phyloP scores from a whole-genome alignment of 495 filamentous ascomycete genomes.

The Tuber indicum region DNA sequence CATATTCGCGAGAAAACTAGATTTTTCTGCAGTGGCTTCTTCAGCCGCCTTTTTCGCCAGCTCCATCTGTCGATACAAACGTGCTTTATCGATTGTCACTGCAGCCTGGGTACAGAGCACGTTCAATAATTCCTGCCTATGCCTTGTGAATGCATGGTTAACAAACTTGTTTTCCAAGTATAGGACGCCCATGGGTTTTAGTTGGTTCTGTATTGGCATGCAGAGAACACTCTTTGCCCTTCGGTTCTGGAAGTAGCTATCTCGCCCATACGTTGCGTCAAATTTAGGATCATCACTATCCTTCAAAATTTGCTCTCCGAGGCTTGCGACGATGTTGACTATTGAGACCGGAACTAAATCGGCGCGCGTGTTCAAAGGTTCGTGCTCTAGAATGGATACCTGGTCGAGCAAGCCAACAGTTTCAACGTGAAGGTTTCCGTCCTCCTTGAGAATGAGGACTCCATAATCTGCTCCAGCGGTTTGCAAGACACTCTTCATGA shows the following conservation, averaged over 20 bases:
- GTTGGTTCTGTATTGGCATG: slow-evolving; percentile 41
- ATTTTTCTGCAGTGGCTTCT: slow-evolving; percentile 41
- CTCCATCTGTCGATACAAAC: slow-evolving; percentile 43
- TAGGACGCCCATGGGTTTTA: slow-evolving; percentile 41
- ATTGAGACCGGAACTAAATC: slow-evolving; percentile 41
- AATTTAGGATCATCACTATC: slow-evolving; percentile 42
- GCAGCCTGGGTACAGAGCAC: slow-evolving; percentile 41
- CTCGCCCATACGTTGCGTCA: slow-evolving; percentile 40
- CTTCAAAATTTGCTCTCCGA: slow-evolving; percentile 40
- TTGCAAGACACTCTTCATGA: slow-evolving; percentile 41
- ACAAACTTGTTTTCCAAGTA: slow-evolving; percentile 42
- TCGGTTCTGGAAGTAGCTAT: slow-evolving; percentile 37
- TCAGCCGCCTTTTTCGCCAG: slow-evolving; percentile 41
- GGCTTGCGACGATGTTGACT: slow-evolving; percentile 40
- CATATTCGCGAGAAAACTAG: slow-evolving; percentile 42
- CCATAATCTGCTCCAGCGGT: slow-evolving; percentile 42
- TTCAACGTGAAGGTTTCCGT: slow-evolving; percentile 40
- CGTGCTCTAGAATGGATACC: slow-evolving; percentile 40
- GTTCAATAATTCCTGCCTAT: slow-evolving; percentile 40
- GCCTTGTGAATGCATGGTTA: slow-evolving; percentile 41
- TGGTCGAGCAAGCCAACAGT: slow-evolving; percentile 41
- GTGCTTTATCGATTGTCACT: slow-evolving; percentile 42
- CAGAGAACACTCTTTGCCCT: slow-evolving; percentile 40
- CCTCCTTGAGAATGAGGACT: slow-evolving; percentile 40
- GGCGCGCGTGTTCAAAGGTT: slow-evolving; percentile 37